Evolutionary conservation across 192 early-diverging fungal genomes (phyloP).

Genomic region (Backusella tarrabulga): DNA sequence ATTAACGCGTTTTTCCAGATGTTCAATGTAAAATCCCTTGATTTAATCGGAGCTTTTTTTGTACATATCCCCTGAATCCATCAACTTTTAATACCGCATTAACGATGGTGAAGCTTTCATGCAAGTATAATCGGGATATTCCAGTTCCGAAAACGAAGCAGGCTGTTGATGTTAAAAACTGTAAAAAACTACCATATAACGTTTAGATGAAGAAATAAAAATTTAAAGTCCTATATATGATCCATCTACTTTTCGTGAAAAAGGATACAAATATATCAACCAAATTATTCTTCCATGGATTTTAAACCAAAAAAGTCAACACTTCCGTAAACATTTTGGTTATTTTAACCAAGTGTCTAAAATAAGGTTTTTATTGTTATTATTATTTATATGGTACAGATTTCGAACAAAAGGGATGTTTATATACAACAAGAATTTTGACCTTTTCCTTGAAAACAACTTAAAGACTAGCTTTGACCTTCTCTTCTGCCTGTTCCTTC

Average conservation of each 20-base stretch:
- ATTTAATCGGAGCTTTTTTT: background rate
- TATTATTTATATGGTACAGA: background rate
- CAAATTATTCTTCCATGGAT: background rate
- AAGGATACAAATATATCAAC: background rate
- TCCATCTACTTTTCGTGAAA: background rate
- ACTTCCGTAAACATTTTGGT: background rate
- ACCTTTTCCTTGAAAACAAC: background rate
- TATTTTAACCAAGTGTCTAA: background rate
- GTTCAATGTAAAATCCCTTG: background rate
- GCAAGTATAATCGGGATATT: background rate
- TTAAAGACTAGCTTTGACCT: background rate
- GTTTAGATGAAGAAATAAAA: background rate
- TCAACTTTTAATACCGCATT: background rate
- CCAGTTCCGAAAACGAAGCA: background rate
- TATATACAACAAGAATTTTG: constrained; percentile 3
- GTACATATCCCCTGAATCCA: background rate
- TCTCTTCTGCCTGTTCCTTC: constrained; percentile 17
- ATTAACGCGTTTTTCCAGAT: background rate
- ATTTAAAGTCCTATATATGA: background rate
- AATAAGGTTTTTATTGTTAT: background rate
- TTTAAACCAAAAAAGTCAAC: background rate
- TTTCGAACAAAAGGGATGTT: background rate
- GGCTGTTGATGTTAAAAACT: background rate
- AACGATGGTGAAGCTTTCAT: background rate
- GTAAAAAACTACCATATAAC: background rate